These are phyloP conservation scores for Boletus insuetus DNA, from an alignment of 768 basidiomycete species.

Conservation along the genomic window DNA sequence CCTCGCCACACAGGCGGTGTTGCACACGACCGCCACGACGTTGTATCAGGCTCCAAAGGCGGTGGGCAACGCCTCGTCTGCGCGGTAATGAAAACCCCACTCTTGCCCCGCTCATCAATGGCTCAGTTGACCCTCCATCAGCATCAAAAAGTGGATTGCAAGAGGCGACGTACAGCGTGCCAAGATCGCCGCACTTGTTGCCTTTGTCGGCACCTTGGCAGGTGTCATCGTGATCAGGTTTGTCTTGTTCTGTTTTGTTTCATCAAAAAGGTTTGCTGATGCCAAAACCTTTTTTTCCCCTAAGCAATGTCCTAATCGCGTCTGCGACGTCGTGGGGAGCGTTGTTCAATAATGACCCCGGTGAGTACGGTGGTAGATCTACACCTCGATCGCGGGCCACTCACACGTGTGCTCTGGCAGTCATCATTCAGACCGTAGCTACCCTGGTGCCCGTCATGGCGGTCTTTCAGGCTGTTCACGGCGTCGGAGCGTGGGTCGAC, in stretches of 20 bases:
- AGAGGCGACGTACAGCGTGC: conserved; percentile 18
- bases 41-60: conserved; percentile 24
- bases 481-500: conserved; percentile 21
- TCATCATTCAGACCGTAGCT: conserved; percentile 44
- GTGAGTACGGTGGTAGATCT: conserved; percentile 18
- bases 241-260: background rate
- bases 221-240: conserved; percentile 13
- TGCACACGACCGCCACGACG: conserved; percentile 23
- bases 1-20: conserved; percentile 26
- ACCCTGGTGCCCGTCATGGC: conserved; percentile 45
- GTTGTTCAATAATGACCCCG: conserved; percentile 57
- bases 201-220: conserved; percentile 16
- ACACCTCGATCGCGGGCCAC: background rate
- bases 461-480: conserved; percentile 24
- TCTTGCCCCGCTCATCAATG: background rate
- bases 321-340: conserved; percentile 51
- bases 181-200: conserved; percentile 17
- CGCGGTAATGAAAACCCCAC: conserved; percentile 19
- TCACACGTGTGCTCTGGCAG: conserved; percentile 23
- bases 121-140: conserved; percentile 3
- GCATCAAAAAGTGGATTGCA: conserved; percentile 21
- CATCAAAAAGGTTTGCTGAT: too few species aligned
- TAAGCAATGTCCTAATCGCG: conserved; percentile 42
- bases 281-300: background rate
- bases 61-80: conserved; percentile 18